Conservation (phyloP, 345 rosid genomes). For the Pugionium cornutum region DNA sequence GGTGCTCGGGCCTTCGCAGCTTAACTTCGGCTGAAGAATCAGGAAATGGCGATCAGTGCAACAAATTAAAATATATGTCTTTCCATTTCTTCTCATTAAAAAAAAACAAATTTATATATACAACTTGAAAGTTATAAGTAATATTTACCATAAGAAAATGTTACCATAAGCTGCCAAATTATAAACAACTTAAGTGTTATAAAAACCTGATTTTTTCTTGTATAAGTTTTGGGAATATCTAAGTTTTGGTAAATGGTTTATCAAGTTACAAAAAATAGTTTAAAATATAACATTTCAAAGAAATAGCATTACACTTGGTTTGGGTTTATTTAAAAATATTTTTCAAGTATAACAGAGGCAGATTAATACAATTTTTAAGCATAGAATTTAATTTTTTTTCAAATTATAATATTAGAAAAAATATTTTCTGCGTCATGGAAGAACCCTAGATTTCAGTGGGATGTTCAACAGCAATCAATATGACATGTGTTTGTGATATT, state of each 20-base stretch:
- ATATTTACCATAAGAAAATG: no score
- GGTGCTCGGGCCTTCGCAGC: slow-evolving; percentile 34
- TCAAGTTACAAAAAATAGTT: not conserved
- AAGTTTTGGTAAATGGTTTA: not conserved
- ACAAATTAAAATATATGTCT: not conserved
- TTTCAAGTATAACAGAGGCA: not conserved
- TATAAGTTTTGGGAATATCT: not conserved
- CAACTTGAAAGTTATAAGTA: no score
- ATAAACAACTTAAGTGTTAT: no score
- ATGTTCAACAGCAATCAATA: slow-evolving; percentile 28
- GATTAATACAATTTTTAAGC: not conserved
- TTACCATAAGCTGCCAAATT: no score
- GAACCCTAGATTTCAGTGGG: slow-evolving; percentile 41
- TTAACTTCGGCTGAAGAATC: slow-evolving; percentile 29
- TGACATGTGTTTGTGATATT: slow-evolving; percentile 27
- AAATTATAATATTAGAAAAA: not conserved
- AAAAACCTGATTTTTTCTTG: not conserved
- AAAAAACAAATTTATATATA: not conserved
- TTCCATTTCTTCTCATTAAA: slow-evolving; percentile 17
- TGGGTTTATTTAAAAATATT: not conserved
- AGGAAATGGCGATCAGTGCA: slow-evolving; percentile 30
- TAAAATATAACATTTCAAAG: not conserved
- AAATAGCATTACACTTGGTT: not conserved
- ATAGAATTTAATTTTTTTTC: not conserved
- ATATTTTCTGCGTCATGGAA: slow-evolving; percentile 36